Evolutionary conservation across 2,329 filamentous ascomycete genomes (phyloP).

Genomic region (Diaporthe caulivora): DNA sequence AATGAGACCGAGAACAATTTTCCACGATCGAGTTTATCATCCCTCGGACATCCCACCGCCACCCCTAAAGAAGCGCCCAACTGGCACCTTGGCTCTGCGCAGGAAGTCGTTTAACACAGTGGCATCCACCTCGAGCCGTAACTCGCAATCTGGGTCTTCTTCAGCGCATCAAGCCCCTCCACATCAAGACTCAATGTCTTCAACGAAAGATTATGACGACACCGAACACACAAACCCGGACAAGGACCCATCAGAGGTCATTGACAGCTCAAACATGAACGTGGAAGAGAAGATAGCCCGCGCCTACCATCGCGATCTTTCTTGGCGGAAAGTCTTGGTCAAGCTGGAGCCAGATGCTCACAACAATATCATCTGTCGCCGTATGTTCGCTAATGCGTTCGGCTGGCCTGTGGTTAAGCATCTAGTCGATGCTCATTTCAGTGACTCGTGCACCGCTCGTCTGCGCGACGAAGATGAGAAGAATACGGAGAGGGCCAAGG

Average conservation of each 20-base stretch:
- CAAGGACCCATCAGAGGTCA: constrained; percentile 58
- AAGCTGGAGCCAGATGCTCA: constrained; percentile 96
- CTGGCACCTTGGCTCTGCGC: constrained; percentile 51
- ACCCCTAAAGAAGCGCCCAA: constrained; percentile 69
- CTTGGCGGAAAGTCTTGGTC: constrained; percentile 97
- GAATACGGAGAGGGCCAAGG: constrained; percentile 77
- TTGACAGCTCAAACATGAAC: constrained; percentile 79
- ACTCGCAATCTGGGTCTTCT: constrained; percentile 48
- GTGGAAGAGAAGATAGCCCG: constrained; percentile 98
- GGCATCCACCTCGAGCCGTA: constrained; percentile 35
- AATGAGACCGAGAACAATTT: constrained; percentile 87
- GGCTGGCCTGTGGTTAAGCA: constrained; percentile 98
- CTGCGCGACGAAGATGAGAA: constrained; percentile 76
- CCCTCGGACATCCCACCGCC: constrained; percentile 92
- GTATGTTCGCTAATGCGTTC: constrained; percentile 97
- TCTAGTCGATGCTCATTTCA: constrained; percentile 94
- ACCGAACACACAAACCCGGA: constrained; percentile 59
- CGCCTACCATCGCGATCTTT: constrained; percentile 90
- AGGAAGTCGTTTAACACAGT: constrained; percentile 44
- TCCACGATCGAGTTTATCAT: constrained; percentile 96
- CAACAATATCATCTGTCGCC: constrained; percentile 97
- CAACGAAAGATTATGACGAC: constrained; percentile 66
- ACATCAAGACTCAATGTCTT: constrained; percentile 59
- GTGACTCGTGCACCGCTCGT: constrained; percentile 75
- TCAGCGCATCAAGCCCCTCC: constrained; percentile 51